Conservation (phyloP, 345 rosid genomes). For the Ceriops decandra region DNA sequence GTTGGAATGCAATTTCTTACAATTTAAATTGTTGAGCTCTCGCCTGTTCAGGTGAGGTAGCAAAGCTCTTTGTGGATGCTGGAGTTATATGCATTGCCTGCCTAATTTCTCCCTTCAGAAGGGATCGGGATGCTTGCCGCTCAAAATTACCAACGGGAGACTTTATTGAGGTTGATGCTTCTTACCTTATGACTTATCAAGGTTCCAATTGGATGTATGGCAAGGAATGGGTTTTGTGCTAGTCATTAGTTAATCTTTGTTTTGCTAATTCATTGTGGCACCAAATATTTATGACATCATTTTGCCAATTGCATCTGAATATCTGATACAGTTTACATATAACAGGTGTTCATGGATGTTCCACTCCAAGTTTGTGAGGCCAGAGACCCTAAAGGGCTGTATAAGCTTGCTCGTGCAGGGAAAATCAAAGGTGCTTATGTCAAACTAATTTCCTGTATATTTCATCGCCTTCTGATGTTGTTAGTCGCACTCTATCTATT, state of each 20-base stretch:
- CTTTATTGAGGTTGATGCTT: constrained; percentile 25
- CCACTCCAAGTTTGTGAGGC: constrained; percentile 27
- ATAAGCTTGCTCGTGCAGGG: constrained; percentile 32
- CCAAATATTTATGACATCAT: background rate
- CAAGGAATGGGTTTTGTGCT: background rate
- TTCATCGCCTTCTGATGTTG: no score
- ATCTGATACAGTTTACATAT: background rate
- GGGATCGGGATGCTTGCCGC: constrained; percentile 24
- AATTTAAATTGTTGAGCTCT: background rate
- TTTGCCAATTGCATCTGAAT: background rate
- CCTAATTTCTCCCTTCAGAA: constrained; percentile 26
- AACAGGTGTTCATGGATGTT: constrained; percentile 35
- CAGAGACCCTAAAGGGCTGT: constrained; percentile 33
- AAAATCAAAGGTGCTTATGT: constrained; percentile 24
- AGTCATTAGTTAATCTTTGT: background rate
- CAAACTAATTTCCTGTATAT: no score
- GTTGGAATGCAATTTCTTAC: background rate
- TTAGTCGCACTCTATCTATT: background rate
- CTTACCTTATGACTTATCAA: background rate
- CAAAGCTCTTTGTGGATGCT: constrained; percentile 22
- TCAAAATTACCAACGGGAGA: constrained; percentile 19
- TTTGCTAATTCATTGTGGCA: background rate
- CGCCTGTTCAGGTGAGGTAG: constrained; percentile 16
- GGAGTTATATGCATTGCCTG: constrained; percentile 27
- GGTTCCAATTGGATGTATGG: background rate